Evolutionary conservation across 768 basidiomycete species (phyloP).

Genomic region (Dentipellis sp.): DNA sequence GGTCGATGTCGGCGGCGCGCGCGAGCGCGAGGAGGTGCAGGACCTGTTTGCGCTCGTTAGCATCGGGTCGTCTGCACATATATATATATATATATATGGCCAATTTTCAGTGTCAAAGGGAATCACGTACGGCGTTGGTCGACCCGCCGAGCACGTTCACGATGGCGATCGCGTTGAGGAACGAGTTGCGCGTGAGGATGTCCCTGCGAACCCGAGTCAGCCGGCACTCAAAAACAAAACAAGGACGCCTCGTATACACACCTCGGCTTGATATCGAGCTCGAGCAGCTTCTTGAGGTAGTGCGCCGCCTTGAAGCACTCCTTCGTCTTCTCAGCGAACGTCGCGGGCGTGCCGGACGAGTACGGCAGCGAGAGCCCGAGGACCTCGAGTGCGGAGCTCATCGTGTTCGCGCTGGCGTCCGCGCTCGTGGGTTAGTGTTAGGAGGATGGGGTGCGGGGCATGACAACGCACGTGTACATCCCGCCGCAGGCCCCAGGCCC

Average conservation of each 20-base stretch:
- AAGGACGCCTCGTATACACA: slow-evolving; percentile 20
- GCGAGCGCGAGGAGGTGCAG: slow-evolving; percentile 82
- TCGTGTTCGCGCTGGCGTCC: slow-evolving; percentile 62
- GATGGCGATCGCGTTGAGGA: slow-evolving; percentile 78
- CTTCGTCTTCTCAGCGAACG: slow-evolving; percentile 66
- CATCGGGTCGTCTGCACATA: not conserved
- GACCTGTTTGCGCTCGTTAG: slow-evolving; percentile 35
- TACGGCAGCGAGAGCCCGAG: slow-evolving; percentile 83
- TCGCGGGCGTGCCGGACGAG: slow-evolving; percentile 70
- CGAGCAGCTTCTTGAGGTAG: slow-evolving; percentile 67
- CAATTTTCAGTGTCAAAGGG: no score
- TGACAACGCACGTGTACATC: slow-evolving; percentile 63
- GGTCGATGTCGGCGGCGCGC: slow-evolving; percentile 62
- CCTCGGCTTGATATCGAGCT: slow-evolving; percentile 77
- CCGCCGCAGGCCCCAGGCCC: slow-evolving; percentile 81
- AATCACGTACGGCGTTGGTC: slow-evolving; percentile 62
- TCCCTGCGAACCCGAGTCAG: no score
- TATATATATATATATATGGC: not conserved
- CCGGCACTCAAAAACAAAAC: no score
- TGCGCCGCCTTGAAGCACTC: slow-evolving; percentile 75
- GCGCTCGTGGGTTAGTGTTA: not conserved
- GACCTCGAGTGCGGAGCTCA: slow-evolving; percentile 78
- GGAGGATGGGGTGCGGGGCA: not conserved
- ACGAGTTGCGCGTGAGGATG: slow-evolving; percentile 59
- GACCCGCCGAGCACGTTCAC: slow-evolving; percentile 79